Evolutionary conservation across 768 basidiomycete genomes (phyloP), one percentile per base, ranked within the genome.

Genomic region (Lentinula sp.): DNA sequence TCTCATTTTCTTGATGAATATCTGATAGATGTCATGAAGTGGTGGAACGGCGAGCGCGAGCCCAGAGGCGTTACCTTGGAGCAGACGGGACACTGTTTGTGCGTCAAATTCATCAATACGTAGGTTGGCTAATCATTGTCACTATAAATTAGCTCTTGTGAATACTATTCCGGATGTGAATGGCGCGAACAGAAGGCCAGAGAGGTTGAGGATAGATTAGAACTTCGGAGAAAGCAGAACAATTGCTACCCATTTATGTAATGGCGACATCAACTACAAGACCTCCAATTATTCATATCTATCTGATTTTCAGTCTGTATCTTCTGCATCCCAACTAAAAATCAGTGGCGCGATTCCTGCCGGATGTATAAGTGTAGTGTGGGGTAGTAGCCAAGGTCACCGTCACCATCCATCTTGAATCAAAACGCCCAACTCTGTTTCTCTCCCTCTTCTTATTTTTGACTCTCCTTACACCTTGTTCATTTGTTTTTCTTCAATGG

Each of bases 101-200:
- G 70, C 74, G 87, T 80, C 5, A 18, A 18, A 59, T 35, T 10
- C 57, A 1, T 59, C 42, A 32, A 39, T n/a, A 8, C 39, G 31
- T 32, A 21, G 32, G 45, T 51, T 34, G 32, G 28, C 64, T 39
- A 31, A 31, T 60, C 35, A 63, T 28, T 31, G 13, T 10, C 9
- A 13, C 31, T 37, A 5, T 32, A 46, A 31, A 51, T 4, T 57
- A 88, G 88, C 50, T 77, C 80, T 13, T 94, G 91, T 67, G 91
- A 93, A 72, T 94, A 92, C 68, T 73, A 74, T 35, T 73, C 79
- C 2, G 85, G 83, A 11, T 95, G 93, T 67, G 93, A 95, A 74
- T 95, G 92, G 92, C 77, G 91, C 63, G 85, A 84, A 23, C 65
- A 71, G 61, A 84, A 84, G 66, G 82, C 77, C 16, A 55, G 63